Conservation (phyloP, 805 yeast genomes). For the Dipodascus geniculatus region DNA sequence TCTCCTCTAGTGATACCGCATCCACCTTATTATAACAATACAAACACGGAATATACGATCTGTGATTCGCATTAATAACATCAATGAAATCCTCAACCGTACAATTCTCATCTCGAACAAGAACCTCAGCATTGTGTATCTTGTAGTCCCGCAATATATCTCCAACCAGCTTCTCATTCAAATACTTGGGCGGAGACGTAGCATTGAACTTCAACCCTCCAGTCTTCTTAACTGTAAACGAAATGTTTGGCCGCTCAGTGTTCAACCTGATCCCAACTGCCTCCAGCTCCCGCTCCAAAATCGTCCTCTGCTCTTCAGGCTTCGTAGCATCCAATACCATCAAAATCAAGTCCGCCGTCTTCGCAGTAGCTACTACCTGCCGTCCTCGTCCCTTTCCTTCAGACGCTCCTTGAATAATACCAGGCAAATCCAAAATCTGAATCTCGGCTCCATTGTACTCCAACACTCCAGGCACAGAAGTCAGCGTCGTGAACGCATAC, state of each 20-base stretch:
- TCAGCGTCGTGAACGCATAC: constrained; percentile 89
- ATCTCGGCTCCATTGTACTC: constrained; percentile 95
- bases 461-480: constrained; percentile 92
- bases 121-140: constrained; percentile 86
- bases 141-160: constrained; percentile 76
- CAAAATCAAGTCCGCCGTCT: constrained; percentile 83
- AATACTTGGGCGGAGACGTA: constrained; percentile 66
- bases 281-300: constrained; percentile 80
- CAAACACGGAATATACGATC: constrained; percentile 80
- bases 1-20: constrained; percentile 89
- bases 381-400: constrained; percentile 97
- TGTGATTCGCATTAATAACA: constrained; percentile 74
- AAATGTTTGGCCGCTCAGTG: constrained; percentile 67
- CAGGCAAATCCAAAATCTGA: constrained; percentile 95
- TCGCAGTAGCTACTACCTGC: constrained; percentile 92
- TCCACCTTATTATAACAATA: constrained; percentile 94
- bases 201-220: constrained; percentile 86
- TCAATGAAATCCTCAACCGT: constrained; percentile 92
- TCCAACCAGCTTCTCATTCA: constrained; percentile 70
- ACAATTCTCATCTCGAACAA: constrained; percentile 76
- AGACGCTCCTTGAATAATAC: constrained; percentile 91
- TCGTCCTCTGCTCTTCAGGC: constrained; percentile 76
- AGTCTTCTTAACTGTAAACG: constrained; percentile 65
- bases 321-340: constrained; percentile 96
- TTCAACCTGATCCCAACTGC: constrained; percentile 89